phyloP scores from a whole-genome alignment of 1,284 basidiomycete species.

The Apiotrichum laibachii region DNA sequence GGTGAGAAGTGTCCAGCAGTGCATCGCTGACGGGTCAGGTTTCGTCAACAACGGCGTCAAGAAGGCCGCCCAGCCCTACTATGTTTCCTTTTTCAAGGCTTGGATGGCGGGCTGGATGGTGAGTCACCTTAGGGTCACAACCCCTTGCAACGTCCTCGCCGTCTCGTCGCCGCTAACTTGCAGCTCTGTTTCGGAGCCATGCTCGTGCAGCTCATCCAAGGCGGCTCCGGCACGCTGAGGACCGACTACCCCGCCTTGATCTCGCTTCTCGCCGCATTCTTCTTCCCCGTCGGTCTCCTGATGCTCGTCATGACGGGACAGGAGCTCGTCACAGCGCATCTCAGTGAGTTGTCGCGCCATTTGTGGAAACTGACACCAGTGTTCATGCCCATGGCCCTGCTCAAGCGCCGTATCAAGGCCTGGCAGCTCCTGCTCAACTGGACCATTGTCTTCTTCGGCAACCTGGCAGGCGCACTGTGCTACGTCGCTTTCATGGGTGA shows the following conservation, averaged over 20 bases:
- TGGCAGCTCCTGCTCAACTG: slow-evolving; percentile 37
- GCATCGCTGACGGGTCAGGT: slow-evolving; percentile 16
- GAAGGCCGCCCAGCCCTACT: slow-evolving; percentile 26
- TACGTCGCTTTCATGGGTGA: slow-evolving; percentile 38
- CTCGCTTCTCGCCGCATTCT: slow-evolving; percentile 25
- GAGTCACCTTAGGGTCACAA: background rate
- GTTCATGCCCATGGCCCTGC: slow-evolving; percentile 29
- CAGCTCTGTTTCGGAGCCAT: slow-evolving; percentile 31
- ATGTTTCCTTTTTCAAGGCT: slow-evolving; percentile 30
- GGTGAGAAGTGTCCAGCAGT: no score
- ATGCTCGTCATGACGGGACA: slow-evolving; percentile 32
- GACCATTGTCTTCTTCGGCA: slow-evolving; percentile 48
- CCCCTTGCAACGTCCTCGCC: background rate
- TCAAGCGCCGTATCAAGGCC: slow-evolving; percentile 22
- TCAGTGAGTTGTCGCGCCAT: slow-evolving; percentile 19
- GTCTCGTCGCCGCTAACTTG: no score
- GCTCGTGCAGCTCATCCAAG: slow-evolving; percentile 27
- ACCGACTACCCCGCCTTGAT: slow-evolving; percentile 27
- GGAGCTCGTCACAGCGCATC: slow-evolving; percentile 30
- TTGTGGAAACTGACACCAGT: slow-evolving; percentile 8
- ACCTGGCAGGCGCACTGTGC: slow-evolving; percentile 43
- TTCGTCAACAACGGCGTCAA: slow-evolving; percentile 24
- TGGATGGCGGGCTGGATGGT: slow-evolving; percentile 35
- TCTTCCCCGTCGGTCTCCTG: slow-evolving; percentile 33
- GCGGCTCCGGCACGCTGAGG: slow-evolving; percentile 21